phyloP scores from a whole-genome alignment of 352 stramenopile species.

The Globisporangium uncinulatum region DNA sequence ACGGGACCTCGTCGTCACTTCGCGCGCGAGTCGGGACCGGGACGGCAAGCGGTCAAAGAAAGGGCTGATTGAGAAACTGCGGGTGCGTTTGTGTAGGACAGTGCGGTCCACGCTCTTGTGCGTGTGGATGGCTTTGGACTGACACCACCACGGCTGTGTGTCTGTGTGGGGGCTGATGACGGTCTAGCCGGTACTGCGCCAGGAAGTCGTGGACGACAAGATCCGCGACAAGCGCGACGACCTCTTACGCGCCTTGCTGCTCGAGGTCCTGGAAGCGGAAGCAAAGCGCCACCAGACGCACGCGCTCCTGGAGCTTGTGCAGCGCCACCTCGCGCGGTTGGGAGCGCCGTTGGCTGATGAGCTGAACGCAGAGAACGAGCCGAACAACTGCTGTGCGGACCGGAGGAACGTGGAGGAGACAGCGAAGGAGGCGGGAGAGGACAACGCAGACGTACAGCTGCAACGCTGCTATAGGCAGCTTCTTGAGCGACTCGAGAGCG shows the following conservation, averaged over 20 bases:
- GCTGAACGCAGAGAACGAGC: too few species aligned
- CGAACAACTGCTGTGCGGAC: too few species aligned
- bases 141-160: background rate
- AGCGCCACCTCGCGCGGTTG: too few species aligned
- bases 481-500: too few species aligned
- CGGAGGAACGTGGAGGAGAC: too few species aligned
- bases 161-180: background rate
- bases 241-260: slow-evolving; percentile 31
- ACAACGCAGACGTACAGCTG: too few species aligned
- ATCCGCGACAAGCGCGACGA: slow-evolving; percentile 35
- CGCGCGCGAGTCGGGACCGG: slow-evolving; percentile 26
- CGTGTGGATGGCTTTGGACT: background rate
- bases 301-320: background rate
- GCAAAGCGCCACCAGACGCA: slow-evolving; percentile 26
- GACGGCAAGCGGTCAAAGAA: slow-evolving; percentile 52
- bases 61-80: slow-evolving; percentile 45
- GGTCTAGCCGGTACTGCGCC: slow-evolving; percentile 22
- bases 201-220: slow-evolving; percentile 23
- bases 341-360: too few species aligned
- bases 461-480: too few species aligned
- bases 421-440: too few species aligned
- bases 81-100: slow-evolving; percentile 22
- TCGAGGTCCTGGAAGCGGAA: slow-evolving; percentile 26
- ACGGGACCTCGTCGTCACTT: slow-evolving; percentile 30
- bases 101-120: background rate